phyloP scores from a whole-genome alignment of 345 rosid genomes.

The Triadica sebifera region DNA sequence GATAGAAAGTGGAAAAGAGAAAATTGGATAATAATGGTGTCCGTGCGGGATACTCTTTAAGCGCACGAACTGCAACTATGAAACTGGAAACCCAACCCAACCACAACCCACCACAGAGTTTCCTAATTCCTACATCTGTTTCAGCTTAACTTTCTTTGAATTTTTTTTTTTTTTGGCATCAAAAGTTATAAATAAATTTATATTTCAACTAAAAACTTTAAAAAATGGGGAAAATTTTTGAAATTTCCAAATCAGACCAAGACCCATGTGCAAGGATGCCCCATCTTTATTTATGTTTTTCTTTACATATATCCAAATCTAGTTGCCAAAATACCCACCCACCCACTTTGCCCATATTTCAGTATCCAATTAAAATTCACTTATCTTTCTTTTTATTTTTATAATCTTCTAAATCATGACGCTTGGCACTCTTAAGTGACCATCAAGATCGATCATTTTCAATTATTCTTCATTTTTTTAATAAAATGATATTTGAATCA shows the following conservation, averaged over 20 bases:
- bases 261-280: slow-evolving; percentile 56
- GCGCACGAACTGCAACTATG: slow-evolving; percentile 19
- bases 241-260: too few species aligned
- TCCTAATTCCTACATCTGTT: neutral
- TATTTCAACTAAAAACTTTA: too few species aligned
- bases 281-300: slow-evolving; percentile 20
- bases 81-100: slow-evolving; percentile 27
- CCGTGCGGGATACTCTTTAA: slow-evolving; percentile 21
- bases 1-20: neutral
- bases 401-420: neutral
- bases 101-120: too few species aligned
- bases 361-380: slow-evolving; percentile 11
- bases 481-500: too few species aligned
- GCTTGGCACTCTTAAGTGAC: neutral
- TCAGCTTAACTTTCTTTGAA: too few species aligned
- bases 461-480: neutral
- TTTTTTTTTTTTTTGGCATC: too few species aligned
- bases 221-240: too few species aligned
- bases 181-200: too few species aligned
- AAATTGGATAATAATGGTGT: neutral
- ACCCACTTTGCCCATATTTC: slow-evolving; percentile 1
- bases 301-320: neutral
- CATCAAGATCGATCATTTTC: slow-evolving; percentile 19
- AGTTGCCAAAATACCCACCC: slow-evolving; percentile 30
- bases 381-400: neutral